Base-by-base conservation (phyloP, 345 rosid genomes). In the Trapa incisa region DNA sequence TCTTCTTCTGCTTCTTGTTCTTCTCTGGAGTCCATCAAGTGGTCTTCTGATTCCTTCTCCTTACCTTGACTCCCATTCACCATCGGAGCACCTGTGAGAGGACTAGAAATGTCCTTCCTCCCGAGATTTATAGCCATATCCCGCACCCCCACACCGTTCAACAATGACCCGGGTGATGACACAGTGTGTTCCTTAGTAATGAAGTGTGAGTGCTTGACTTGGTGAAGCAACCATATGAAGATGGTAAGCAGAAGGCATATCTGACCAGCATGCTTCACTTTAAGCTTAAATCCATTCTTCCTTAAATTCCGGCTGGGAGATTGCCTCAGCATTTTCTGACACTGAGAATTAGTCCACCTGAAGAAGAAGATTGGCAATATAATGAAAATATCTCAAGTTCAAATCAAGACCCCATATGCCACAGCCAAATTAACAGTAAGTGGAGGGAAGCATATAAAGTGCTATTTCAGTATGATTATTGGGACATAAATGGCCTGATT, bases 211-310 rank as follows among this genome's bases (percentile, higher is more conserved):
- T 72, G 80, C 77, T 70, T 82, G 42, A 82, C 78, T 65, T 79
- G 88, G 83, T 84, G 75, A 68, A 87, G 71, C 76, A 85, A 48
- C 94, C 94, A 87, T 37, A 77, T 35, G 75, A 77, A 80, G 65
- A 78, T 37, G 65, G 80, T 88, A 48, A 87, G 73, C 70, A 84
- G 74, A 9, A 80, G 70, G 72, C 68, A 77, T 67, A 84, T 71
- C 73, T 85, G 90, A 68, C 84, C 68, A 64, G 80, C 75, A 53
- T 81, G 85, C 71, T 82, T 87, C 65, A 82, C 83, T 71, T 82
- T 87, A 58, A 84, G 75, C 61, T 82, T 87, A 58, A 84, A 77
- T 63, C 90, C 90, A 74, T 73, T 85, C 6, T 85, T 70, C 71
- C 84, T 85, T 69, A 67, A 72, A 71, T 74, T 81, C 70, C 80